phyloP scores from a whole-genome alignment of 371 early-diverging fungal genomes.

The Actinomucor elegans region DNA sequence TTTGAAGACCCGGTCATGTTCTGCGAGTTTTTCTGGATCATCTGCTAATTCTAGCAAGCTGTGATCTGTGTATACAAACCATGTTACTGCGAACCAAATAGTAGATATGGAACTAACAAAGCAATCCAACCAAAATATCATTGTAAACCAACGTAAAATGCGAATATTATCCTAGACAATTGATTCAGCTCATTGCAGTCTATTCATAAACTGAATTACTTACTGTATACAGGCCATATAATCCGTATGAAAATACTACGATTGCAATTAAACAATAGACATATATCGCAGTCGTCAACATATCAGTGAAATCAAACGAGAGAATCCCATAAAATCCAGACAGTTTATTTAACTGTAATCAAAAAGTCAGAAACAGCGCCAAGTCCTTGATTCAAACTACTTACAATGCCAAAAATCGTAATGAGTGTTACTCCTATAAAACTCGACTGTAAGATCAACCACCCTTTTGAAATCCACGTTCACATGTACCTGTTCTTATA shows the following conservation, averaged over 20 bases:
- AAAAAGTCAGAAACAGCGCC: not conserved
- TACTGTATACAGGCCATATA: conserved; percentile 44
- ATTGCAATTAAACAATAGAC: conserved; percentile 32
- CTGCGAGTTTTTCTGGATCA: conserved; percentile 28
- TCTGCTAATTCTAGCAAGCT: conserved; percentile 36
- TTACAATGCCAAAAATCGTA: conserved; percentile 48
- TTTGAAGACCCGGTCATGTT: conserved; percentile 24
- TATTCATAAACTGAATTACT: not conserved
- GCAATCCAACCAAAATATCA: conserved; percentile 49
- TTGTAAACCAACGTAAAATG: conserved; percentile 37
- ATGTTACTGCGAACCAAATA: conserved; percentile 35
- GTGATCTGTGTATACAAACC: conserved; percentile 49
- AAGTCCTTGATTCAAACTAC: not conserved
- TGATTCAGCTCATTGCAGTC: not conserved
- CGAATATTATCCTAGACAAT: conserved; percentile 18
- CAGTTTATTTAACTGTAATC: conserved; percentile 37
- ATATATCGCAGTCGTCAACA: conserved; percentile 27
- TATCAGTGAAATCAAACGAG: conserved; percentile 35
- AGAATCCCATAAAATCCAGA: conserved; percentile 46
- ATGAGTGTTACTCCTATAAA: conserved; percentile 36
- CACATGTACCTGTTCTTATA: conserved; percentile 32
- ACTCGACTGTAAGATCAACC: not conserved
- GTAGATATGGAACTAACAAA: conserved; percentile 34
- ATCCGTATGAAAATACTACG: conserved; percentile 31
- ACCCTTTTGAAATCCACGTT: not conserved